These are phyloP conservation scores for Pseudoscleropodium purum DNA, from an alignment of 225 moss, liverwort and hornwort genomes.

Conservation along the genomic window DNA sequence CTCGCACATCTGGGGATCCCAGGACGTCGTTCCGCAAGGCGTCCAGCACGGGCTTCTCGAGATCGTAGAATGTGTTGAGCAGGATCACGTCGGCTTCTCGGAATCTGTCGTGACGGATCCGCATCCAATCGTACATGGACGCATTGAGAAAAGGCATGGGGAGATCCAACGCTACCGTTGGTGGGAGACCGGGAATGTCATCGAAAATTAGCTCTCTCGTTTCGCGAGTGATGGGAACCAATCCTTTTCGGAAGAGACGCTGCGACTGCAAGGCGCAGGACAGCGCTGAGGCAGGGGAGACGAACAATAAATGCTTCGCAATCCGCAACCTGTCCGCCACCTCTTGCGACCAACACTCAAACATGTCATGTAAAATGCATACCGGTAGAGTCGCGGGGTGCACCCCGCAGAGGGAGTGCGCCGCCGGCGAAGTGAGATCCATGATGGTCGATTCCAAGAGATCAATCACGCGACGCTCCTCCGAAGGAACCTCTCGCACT, in stretches of 20 bases:
- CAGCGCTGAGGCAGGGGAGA: background rate
- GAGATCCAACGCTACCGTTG: background rate
- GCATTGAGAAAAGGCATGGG: background rate
- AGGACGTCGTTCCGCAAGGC: background rate
- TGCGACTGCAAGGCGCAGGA: background rate
- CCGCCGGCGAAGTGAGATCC: background rate
- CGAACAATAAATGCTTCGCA: conserved; percentile 19
- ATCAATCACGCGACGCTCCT: background rate
- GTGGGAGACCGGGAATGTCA: conserved; percentile 25
- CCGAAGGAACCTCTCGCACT: background rate
- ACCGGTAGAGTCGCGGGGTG: background rate
- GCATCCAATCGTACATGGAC: background rate
- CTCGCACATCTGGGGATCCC: background rate
- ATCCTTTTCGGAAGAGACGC: background rate
- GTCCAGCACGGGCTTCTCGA: background rate
- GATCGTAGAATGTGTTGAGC: background rate
- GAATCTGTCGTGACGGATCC: background rate
- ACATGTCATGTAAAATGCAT: conserved; percentile 34
- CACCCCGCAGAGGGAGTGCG: background rate
- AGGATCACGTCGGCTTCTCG: background rate
- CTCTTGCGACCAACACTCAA: conserved; percentile 15
- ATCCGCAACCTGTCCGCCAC: conserved; percentile 7
- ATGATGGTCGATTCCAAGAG: background rate
- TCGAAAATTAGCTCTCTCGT: background rate
- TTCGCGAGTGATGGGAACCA: background rate